A percentile compares a stretch with the other conserved stretches of the same genome.
Evolutionary conservation across 1,139 yeast genomes (phyloP).

Genomic region (Debaryomyces udenii): DNA sequence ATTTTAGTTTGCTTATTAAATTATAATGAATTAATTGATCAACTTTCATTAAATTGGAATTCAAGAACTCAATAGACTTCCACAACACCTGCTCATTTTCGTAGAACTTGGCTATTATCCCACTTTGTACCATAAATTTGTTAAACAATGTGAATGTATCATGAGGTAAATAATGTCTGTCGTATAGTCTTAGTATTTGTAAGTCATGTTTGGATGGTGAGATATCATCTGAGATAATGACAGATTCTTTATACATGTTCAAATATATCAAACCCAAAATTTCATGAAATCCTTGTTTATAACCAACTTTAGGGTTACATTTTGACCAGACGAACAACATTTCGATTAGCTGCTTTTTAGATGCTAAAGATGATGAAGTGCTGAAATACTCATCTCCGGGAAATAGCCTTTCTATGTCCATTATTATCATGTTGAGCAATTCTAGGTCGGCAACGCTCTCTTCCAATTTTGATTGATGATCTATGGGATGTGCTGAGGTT

Average conservation of each 20-base stretch:
- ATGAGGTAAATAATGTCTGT: conserved; percentile 41
- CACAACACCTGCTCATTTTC: conserved; percentile 45
- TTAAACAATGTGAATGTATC: conserved; percentile 52
- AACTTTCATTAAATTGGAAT: conserved; percentile 48
- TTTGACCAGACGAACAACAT: conserved; percentile 58
- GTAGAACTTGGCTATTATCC: conserved; percentile 43
- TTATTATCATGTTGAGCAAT: conserved; percentile 49
- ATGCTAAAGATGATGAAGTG: conserved; percentile 18
- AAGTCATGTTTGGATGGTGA: conserved; percentile 39
- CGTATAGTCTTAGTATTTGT: conserved; percentile 40
- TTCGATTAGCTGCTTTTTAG: conserved; percentile 49
- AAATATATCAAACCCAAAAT: conserved; percentile 61
- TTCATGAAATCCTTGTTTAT: conserved; percentile 75
- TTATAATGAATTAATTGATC: conserved; percentile 50
- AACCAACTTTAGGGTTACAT: conserved; percentile 54
- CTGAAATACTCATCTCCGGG: conserved; percentile 61
- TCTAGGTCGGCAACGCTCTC: conserved; percentile 23
- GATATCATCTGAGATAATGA: conserved; percentile 36
- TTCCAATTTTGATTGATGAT: background rate
- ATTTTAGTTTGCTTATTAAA: conserved; percentile 47
- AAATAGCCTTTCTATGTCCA: conserved; percentile 65
- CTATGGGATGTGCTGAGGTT: conserved; percentile 7
- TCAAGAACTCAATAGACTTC: conserved; percentile 51
- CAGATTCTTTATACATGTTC: conserved; percentile 47
- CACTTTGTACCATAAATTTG: conserved; percentile 41